Base-by-base conservation (phyloP, 2,329 filamentous ascomycete genomes). In the Colletotrichum sp. region DNA sequence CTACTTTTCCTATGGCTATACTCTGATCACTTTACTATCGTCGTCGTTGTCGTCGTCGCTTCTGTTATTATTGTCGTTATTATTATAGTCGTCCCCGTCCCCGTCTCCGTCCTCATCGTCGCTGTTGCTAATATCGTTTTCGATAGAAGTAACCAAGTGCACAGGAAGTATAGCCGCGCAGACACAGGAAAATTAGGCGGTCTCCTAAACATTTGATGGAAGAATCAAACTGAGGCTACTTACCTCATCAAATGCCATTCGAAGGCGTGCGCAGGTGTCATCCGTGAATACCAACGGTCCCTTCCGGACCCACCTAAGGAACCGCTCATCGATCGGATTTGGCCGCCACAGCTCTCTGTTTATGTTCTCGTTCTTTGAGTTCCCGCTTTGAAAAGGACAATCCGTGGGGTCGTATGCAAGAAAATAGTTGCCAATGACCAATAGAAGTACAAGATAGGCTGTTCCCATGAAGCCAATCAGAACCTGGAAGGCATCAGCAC, bases 151-250 rank as follows among this genome's bases (percentile, higher is more conserved):
- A 16, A 16, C 1, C 34, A 2, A 36, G 15, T 2, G 34, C 34
- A 8, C 15, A 36, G 34, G 34, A 1, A 36, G 8, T 36, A 36
- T 36, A 36, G 34, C 34, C 34, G 34, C 34, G 34, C 7, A 36
- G 34, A 16, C 34, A 8, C 34, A 16, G 34, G 7, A 36, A 16
- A 36, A 16, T 15, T 8, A 36, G 34, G 34, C 34, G 15, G 34
- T 36, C 34, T 8, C 34, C 1, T 36, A 16, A 36, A 16, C 2
- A 8, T 0, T 36, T 16, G 3, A 36, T 36, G 6, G 1, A 1
- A 16, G 15, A 36, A 49, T 21, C n/a, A 21, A 10, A 10, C 18
- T 21, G 5, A 7, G 8, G n/a, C 18, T 13, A 13, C 2, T 52
- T 8, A 52, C 44, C 44, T 52, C 44, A 21, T 52, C n/a, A 52